phyloP scores from a whole-genome alignment of 2,329 filamentous ascomycete species.

The Xenosphaeropsis pyriputrescens region DNA sequence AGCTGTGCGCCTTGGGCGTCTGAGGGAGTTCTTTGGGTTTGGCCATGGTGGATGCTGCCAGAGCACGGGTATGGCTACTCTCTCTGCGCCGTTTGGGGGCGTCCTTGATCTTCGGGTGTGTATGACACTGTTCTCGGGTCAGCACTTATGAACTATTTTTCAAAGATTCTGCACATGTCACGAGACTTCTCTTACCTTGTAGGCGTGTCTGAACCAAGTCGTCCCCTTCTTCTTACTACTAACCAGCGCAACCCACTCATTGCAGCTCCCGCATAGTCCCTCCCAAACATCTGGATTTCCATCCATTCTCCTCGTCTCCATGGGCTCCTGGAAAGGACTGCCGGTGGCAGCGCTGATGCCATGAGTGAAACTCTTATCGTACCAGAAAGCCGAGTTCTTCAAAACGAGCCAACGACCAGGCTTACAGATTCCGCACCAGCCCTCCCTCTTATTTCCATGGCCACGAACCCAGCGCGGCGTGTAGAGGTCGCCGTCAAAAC shows the following conservation, averaged over 20 bases:
- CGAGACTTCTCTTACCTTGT: slow-evolving; percentile 44
- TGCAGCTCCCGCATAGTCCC: slow-evolving; percentile 63
- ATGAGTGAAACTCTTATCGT: slow-evolving; percentile 82
- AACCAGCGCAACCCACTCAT: slow-evolving; percentile 67
- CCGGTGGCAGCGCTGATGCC: slow-evolving; percentile 75
- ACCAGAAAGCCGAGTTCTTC: slow-evolving; percentile 88
- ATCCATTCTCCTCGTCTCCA: slow-evolving; percentile 61
- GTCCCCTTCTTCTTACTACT: slow-evolving; percentile 89
- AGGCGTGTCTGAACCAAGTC: slow-evolving; percentile 80
- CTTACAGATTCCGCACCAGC: slow-evolving; percentile 83
- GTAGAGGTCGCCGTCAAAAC: slow-evolving; percentile 71
- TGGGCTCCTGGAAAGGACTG: slow-evolving; percentile 62
- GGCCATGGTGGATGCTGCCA: slow-evolving; percentile 22
- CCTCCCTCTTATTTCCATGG: slow-evolving; percentile 75
- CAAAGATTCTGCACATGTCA: background rate
- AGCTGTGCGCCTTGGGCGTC: slow-evolving; percentile 4
- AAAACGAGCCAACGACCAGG: slow-evolving; percentile 74
- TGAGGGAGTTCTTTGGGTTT: slow-evolving; percentile 31
- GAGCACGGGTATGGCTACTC: slow-evolving; percentile 30
- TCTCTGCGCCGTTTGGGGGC: slow-evolving; percentile 53
- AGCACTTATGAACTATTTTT: background rate
- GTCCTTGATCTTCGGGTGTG: slow-evolving; percentile 58
- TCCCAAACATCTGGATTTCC: slow-evolving; percentile 74
- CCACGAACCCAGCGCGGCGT: slow-evolving; percentile 75
- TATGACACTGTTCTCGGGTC: slow-evolving; percentile 42